Evolutionary conservation across 768 basidiomycete species (phyloP), one percentile per base, ranked within the genome.

Genomic region (Termitomyces sp.): DNA sequence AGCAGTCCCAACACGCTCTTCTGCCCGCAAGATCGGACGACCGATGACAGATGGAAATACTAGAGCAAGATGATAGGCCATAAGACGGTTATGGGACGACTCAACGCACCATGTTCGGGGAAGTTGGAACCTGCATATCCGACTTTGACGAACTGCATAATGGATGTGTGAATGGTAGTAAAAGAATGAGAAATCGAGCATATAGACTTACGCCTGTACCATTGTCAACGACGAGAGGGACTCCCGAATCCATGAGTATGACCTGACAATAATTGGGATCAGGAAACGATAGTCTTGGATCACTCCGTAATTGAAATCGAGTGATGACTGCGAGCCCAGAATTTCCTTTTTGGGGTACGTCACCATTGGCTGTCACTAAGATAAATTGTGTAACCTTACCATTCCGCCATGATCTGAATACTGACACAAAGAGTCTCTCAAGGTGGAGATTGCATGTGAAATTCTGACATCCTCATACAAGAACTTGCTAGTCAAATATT

Each of bases 41-140:
- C 97, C 97, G 62, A 99, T 84, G 67, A 99, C 86, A 40, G 97
- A 98, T 2, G 96, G 92, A 69, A 98, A 99, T 55, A 97, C 93
- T 95, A 35, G 41, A 14, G 40, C 26, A 22, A 32, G 21, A 17
- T 21, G 10, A 22, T 24, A 19, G 42, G 12, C 28, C 54, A 24
- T 35, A n/a, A 37, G 38, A 30, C 45, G 42, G 26, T 6, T 45
- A 45, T 41, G 47, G 48, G 24, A n/a, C 8, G 34, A 52, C 22
- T 26, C 26, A 30, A 41, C 79, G 62, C 62, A 92, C 93, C 93
- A 79, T 90, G 85, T 74, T 90, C 90, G 49, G 95, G 95, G 64
- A 97, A 98, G 77, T 98, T 97, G 65, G 89, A 90, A 57, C 91
- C 90, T 57, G 89, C 91, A 64, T 88, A 93, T 43, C 91, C 90